Percentiles rank a stretch among this genome's conserved stretches.
phyloP scores from a whole-genome alignment of 441 rosid species.

The Syzygium syzygioides region DNA sequence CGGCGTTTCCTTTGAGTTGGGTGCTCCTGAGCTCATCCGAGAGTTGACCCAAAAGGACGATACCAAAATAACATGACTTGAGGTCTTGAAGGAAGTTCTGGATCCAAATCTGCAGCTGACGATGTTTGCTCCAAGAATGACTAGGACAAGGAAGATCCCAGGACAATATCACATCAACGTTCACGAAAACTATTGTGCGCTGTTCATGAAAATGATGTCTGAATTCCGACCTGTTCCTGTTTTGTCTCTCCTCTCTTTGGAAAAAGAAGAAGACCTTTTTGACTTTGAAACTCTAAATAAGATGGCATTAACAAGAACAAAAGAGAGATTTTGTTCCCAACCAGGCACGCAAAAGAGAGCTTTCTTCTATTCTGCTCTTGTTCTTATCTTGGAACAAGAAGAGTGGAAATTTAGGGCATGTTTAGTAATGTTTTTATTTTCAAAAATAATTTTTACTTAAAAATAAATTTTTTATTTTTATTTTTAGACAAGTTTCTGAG shows the following conservation, averaged over 20 bases:
- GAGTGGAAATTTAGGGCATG: background rate
- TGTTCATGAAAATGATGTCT: background rate
- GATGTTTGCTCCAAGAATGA: background rate
- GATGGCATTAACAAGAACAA: background rate
- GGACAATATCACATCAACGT: background rate
- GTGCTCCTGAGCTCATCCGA: background rate
- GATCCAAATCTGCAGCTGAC: background rate
- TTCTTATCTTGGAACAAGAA: background rate
- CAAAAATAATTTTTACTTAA: no score
- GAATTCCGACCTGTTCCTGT: background rate
- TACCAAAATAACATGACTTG: accelerated
- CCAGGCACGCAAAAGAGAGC: background rate
- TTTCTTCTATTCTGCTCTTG: background rate
- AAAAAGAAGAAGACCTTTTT: background rate
- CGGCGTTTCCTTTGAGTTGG: background rate
- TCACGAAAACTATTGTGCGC: background rate
- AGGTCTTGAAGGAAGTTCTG: background rate
- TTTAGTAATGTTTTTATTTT: no score
- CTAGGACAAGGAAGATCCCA: background rate
- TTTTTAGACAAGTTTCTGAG: no score
- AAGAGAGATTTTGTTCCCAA: background rate
- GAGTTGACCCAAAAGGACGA: background rate
- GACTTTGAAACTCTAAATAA: background rate
- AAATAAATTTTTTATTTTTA: no score
- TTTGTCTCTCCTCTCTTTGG: accelerated